Percentiles rank a stretch among this genome's conserved stretches.
Conservation (phyloP, 2,329 filamentous ascomycete genomes). For the Trichophyton mentagrophytes region DNA sequence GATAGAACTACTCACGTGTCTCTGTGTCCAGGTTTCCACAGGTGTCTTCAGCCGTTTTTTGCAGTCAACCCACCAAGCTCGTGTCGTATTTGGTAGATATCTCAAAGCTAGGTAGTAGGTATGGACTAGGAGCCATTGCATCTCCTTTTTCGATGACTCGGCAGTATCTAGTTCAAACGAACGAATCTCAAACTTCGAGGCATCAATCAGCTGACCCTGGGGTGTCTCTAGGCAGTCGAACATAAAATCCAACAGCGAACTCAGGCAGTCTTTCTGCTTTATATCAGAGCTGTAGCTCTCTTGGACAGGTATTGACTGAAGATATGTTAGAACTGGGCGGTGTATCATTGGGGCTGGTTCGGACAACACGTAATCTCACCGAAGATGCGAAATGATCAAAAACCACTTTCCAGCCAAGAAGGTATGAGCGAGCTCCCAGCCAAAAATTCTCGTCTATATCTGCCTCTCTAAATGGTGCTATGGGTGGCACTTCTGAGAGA, state of each 20-base stretch:
- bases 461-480: constrained; percentile 54
- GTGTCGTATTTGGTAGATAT: constrained; percentile 65
- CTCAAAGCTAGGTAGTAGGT: constrained; percentile 72
- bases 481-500: constrained; percentile 61
- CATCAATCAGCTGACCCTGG: constrained; percentile 56
- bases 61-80: constrained; percentile 72
- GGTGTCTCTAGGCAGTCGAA: constrained; percentile 78
- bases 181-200: constrained; percentile 56
- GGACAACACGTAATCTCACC: constrained; percentile 23
- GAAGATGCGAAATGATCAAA: constrained; percentile 73
- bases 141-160: constrained; percentile 56
- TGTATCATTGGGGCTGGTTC: no score
- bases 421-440: constrained; percentile 58
- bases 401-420: constrained; percentile 78
- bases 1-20: constrained; percentile 52
- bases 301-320: constrained; percentile 62
- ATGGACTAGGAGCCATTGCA: constrained; percentile 73
- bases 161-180: constrained; percentile 48
- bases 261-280: constrained; percentile 57
- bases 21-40: constrained; percentile 74
- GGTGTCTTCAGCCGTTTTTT: constrained; percentile 65
- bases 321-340: neutral
- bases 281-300: constrained; percentile 68
- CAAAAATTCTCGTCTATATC: constrained; percentile 55
- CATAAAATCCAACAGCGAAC: constrained; percentile 59